Conservation (phyloP, 257 asterid species). For the Jacaranda copaia region DNA sequence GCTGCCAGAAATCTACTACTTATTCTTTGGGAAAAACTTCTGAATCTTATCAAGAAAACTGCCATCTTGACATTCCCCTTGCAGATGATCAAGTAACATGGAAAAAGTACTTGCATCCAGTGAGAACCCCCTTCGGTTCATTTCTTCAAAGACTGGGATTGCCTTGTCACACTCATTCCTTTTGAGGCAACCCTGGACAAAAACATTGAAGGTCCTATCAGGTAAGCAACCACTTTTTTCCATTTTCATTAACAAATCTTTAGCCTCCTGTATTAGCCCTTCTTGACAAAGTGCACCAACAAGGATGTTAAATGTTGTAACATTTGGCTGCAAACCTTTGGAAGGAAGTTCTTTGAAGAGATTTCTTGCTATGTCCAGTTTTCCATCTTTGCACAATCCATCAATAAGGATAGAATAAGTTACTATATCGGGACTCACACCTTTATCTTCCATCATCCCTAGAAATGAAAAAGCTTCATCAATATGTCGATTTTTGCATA, state of each 20-base stretch:
- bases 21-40: not conserved
- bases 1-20: too few relatives aligned
- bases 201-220: not conserved
- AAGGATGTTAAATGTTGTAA: not conserved
- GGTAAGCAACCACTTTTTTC: constrained; percentile 9
- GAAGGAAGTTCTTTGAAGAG: not conserved
- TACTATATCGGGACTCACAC: too few relatives aligned
- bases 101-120: not conserved
- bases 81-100: not conserved
- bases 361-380: not conserved
- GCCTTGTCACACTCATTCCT: not conserved
- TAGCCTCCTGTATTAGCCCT: not conserved
- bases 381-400: too few relatives aligned
- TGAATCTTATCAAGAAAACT: not conserved
- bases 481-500: not conserved
- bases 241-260: constrained; percentile 8
- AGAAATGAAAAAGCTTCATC: too few relatives aligned
- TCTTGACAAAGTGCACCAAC: not conserved
- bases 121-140: not conserved
- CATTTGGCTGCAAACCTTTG: constrained; percentile 1
- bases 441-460: too few relatives aligned
- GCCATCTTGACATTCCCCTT: not conserved
- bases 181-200: constrained; percentile 12
- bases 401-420: too few relatives aligned
- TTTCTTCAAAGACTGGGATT: constrained; percentile 16